Conservation (phyloP, 768 basidiomycete genomes). For the Leccinum variicolor region DNA sequence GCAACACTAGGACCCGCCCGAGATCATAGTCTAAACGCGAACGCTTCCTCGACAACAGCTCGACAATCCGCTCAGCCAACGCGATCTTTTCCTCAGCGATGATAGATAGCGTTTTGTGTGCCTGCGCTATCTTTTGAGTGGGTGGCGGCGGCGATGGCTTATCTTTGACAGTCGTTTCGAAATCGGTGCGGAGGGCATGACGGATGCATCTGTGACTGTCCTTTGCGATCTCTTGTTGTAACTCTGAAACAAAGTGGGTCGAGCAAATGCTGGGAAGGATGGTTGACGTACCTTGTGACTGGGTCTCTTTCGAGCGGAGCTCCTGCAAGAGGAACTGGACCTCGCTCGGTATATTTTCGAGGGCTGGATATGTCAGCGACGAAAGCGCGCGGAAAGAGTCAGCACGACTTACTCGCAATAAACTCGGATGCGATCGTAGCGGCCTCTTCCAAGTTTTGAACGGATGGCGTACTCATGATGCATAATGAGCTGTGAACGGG, state of each 20-base stretch:
- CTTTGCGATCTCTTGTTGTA: conserved; percentile 43
- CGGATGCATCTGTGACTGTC: conserved; percentile 44
- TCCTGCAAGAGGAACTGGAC: conserved; percentile 47
- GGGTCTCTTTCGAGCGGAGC: conserved; percentile 42
- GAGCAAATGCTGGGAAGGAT: background rate
- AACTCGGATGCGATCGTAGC: conserved; percentile 48
- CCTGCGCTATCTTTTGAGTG: conserved; percentile 28
- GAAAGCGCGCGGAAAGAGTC: background rate
- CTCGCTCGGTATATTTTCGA: conserved; percentile 50
- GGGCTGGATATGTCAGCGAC: conserved; percentile 28
- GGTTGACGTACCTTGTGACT: conserved; percentile 36
- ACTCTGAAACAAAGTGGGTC: conserved; percentile 26
- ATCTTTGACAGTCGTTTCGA: conserved; percentile 26
- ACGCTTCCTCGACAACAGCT: conserved; percentile 42
- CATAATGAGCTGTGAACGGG: background rate
- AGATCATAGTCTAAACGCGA: conserved; percentile 48
- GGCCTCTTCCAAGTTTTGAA: conserved; percentile 45
- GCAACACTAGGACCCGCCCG: conserved; percentile 39
- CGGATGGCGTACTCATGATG: conserved; percentile 32
- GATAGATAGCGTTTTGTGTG: conserved; percentile 27
- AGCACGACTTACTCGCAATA: conserved; percentile 40
- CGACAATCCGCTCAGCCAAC: conserved; percentile 42
- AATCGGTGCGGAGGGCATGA: conserved; percentile 35
- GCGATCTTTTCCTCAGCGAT: conserved; percentile 42
- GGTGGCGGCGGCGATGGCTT: conserved; percentile 30